phyloP scores from a whole-genome alignment of 805 yeast genomes.

The Candida dajiaensis region DNA sequence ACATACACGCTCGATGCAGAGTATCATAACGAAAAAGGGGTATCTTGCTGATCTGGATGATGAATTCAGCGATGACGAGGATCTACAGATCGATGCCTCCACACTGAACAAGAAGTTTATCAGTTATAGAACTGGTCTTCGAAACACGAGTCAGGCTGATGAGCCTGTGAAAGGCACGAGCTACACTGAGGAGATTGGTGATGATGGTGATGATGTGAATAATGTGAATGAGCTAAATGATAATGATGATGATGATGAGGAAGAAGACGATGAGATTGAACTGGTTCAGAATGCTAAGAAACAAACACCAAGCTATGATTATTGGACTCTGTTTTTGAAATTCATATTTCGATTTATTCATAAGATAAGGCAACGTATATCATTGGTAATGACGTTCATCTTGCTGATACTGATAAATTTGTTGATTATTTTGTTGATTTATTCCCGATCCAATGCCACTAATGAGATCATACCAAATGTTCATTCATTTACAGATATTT shows the following conservation, averaged over 20 bases:
- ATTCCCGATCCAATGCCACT: not conserved
- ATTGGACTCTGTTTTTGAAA: not conserved
- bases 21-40: not conserved
- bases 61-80: not conserved
- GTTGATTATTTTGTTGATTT: slow-evolving; percentile 1
- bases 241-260: not conserved
- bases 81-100: not conserved
- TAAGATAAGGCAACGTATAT: not conserved
- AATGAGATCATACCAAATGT: slow-evolving; percentile 12
- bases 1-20: not conserved
- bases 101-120: not conserved
- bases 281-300: not conserved
- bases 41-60: not conserved
- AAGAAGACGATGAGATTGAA: not conserved
- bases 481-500: slow-evolving; percentile 14
- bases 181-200: not conserved
- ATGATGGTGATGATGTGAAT: too few relatives aligned
- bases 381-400: not conserved
- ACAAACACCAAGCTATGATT: not conserved
- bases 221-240: not conserved
- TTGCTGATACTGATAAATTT: slow-evolving; percentile 2
- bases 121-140: not conserved
- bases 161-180: not conserved
- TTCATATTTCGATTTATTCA: slow-evolving; percentile 1
- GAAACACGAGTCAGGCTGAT: not conserved